A percentile compares a stretch with the other conserved stretches of the same genome.
Evolutionary conservation across 805 yeast genomes (phyloP).

Genomic region (Nakazawaea laoshanensis): DNA sequence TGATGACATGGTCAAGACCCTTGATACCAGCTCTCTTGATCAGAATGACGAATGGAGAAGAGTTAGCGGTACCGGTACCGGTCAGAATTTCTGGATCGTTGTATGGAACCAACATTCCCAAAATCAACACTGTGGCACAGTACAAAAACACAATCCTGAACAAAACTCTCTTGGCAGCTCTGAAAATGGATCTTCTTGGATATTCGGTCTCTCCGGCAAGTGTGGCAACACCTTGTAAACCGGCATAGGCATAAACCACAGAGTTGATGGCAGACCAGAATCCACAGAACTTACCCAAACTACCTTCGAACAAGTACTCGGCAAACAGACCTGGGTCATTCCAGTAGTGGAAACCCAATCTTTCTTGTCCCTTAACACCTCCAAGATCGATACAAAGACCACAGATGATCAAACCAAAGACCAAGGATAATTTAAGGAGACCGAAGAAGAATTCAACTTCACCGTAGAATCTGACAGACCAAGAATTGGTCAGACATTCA

Average conservation of each 20-base stretch:
- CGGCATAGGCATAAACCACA: slow-evolving; percentile 29
- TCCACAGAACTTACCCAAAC: slow-evolving; percentile 31
- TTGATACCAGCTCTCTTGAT: slow-evolving; percentile 24
- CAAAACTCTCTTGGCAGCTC: slow-evolving; percentile 23
- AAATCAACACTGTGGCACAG: slow-evolving; percentile 22
- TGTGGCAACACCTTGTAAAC: slow-evolving; percentile 20
- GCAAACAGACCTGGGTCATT: slow-evolving; percentile 49
- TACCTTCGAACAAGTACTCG: slow-evolving; percentile 26
- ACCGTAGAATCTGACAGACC: slow-evolving; percentile 49
- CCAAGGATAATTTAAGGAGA: slow-evolving; percentile 63
- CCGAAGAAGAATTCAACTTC: slow-evolving; percentile 79
- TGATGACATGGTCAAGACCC: slow-evolving; percentile 27
- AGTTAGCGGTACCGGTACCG: slow-evolving; percentile 15
- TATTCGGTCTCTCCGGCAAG: slow-evolving; percentile 25
- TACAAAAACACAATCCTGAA: slow-evolving; percentile 23
- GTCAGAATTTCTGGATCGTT: slow-evolving; percentile 20
- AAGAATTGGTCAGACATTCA: slow-evolving; percentile 25
- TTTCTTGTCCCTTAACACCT: slow-evolving; percentile 69
- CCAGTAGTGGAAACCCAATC: slow-evolving; percentile 51
- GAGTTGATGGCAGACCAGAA: slow-evolving; percentile 31
- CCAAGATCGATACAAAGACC: slow-evolving; percentile 82
- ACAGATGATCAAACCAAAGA: slow-evolving; percentile 66
- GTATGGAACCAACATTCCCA: slow-evolving; percentile 25
- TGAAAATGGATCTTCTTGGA: slow-evolving; percentile 24
- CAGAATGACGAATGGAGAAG: slow-evolving; percentile 34